Conservation (phyloP, 345 rosid species). For the Eucalyptus sp. region DNA sequence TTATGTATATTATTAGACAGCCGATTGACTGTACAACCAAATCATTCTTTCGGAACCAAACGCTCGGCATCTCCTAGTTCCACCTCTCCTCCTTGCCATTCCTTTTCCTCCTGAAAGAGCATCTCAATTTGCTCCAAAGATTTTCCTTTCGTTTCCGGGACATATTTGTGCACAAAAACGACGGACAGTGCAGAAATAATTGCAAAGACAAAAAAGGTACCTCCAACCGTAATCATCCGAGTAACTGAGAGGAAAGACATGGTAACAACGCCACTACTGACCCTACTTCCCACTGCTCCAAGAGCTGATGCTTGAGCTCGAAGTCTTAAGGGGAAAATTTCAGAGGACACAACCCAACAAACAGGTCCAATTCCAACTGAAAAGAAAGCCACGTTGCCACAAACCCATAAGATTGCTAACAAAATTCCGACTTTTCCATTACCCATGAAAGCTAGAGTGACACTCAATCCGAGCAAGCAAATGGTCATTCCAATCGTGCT, state of each 20-base stretch:
- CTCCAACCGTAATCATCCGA: conserved; percentile 41
- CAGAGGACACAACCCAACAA: conserved; percentile 55
- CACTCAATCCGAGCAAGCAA: conserved; percentile 36
- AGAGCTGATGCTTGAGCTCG: conserved; percentile 60
- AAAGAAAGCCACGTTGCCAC: conserved; percentile 56
- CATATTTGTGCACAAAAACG: conserved; percentile 20
- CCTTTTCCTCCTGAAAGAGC: conserved; percentile 13
- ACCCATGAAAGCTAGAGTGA: conserved; percentile 23
- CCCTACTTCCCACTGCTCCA: conserved; percentile 55
- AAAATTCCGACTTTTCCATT: conserved; percentile 17
- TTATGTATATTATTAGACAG: not conserved
- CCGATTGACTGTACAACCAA: not conserved
- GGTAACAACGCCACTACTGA: conserved; percentile 45
- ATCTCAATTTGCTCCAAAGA: conserved; percentile 57
- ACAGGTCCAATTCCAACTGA: conserved; percentile 56
- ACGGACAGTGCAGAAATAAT: conserved; percentile 34
- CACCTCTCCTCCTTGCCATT: not conserved
- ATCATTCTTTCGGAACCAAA: not conserved
- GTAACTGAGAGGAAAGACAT: conserved; percentile 60
- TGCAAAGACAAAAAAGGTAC: conserved; percentile 48
- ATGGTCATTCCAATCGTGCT: conserved; percentile 49
- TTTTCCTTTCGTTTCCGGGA: conserved; percentile 60
- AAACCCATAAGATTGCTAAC: conserved; percentile 28
- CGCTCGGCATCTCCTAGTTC: not conserved
- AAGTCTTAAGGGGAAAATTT: conserved; percentile 54